Base-by-base conservation (phyloP, 352 stramenopile genomes). In the Aphanomyces cochlioides region DNA sequence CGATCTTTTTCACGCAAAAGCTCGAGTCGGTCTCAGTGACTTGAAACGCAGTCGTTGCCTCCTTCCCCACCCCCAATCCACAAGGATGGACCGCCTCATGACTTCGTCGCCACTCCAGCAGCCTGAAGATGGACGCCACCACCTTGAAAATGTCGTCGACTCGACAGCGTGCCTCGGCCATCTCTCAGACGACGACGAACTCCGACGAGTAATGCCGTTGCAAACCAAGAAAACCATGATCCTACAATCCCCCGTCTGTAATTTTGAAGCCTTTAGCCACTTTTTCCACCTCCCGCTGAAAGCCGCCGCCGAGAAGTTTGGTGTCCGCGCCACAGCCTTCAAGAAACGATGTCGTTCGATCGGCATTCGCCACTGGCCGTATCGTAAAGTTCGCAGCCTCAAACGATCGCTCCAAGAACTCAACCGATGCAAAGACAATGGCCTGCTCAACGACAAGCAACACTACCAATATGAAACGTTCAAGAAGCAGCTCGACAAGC, bases 291-390 rank as follows among this genome's bases (percentile, higher is more conserved):
- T 90, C 56, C 83, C 83, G 17, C 77, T 90, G 21, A 90, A 90
- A 69, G 74, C 77, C 12, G 83, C 83, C 8, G 83, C 83, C 37
- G 83, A 90, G 69, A 89, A 90, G 73, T 90, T 90, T 69, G 83
- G 83, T 17, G 83, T 90, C 17, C 81, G 83, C 6, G 83, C 83
- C 19, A 90, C 83, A 10, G 83, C 83, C 40, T 90, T 90, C 77
- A 89, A 90, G 74, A 90, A 90, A 67, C 76, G 81, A 39, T 89
- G 83, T 69, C 78, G 83, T 7, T 80, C 81, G 28, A 90, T 90
- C 57, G 83, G 82, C 36, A 88, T 89, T 68, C 80, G 84, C 7
- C 81, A 90, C 73, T 90, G 81, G 82, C 81, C 82, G 54, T 88
- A 88, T 66, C 78, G 81, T 28, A 90, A 90, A 60, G 83, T 90